Conservation (phyloP, 83 land plant genomes). For the Picea abies region DNA sequence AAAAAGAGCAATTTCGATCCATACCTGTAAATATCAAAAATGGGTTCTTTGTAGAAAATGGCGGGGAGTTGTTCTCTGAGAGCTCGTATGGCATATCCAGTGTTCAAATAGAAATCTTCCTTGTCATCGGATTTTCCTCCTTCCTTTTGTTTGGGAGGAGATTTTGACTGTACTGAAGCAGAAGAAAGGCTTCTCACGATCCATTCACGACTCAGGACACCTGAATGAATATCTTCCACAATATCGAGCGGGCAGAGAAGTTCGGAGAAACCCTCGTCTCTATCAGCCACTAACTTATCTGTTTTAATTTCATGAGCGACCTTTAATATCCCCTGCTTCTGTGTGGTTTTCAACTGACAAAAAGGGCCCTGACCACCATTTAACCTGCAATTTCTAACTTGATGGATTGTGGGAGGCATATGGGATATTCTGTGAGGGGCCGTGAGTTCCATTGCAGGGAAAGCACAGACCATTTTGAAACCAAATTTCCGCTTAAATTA, state of each 20-base stretch:
- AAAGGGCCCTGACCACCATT: too few relatives aligned
- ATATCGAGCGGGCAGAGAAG: background rate
- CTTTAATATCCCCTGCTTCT: too few relatives aligned
- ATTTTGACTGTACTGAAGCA: constrained; percentile 22
- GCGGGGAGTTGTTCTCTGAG: constrained; percentile 71
- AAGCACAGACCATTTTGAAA: too few relatives aligned
- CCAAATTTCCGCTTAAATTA: too few relatives aligned
- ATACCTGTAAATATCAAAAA: constrained; percentile 71
- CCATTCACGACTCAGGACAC: background rate
- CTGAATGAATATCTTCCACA: too few relatives aligned
- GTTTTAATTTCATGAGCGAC: background rate
- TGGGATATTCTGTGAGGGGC: too few relatives aligned
- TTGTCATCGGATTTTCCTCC: constrained; percentile 7
- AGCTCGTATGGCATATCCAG: constrained; percentile 75
- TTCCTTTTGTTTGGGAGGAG: constrained; percentile 12
- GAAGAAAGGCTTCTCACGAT: background rate
- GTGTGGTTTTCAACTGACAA: too few relatives aligned
- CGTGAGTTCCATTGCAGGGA: too few relatives aligned
- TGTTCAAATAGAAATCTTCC: constrained; percentile 64
- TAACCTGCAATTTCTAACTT: too few relatives aligned
- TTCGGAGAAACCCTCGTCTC: background rate
- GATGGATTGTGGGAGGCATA: too few relatives aligned
- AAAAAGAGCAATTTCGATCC: background rate
- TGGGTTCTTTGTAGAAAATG: constrained; percentile 63
- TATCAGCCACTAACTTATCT: background rate